These are phyloP conservation scores for Akanthomyces dipterigenus DNA, from an alignment of 2,329 filamentous ascomycete species.

Conservation along the genomic window DNA sequence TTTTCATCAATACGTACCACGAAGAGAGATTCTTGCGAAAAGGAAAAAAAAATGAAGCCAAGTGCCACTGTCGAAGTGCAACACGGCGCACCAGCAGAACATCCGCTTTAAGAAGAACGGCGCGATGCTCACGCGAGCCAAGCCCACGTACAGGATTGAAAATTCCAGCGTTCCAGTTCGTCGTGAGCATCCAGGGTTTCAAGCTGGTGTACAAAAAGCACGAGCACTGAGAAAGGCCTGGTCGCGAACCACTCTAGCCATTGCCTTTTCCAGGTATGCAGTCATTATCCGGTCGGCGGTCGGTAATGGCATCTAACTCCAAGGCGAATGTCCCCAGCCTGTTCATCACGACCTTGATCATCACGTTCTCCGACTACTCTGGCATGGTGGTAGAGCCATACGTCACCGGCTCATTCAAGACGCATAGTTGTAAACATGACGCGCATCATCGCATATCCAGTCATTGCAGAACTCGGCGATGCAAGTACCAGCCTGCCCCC, in stretches of 20 bases:
- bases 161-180: too few relatives aligned
- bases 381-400: conserved; percentile 26
- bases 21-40: not conserved
- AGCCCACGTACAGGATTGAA: too few relatives aligned
- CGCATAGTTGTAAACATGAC: conserved; percentile 44
- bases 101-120: too few relatives aligned
- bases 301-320: not conserved
- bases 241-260: not conserved
- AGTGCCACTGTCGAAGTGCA: not conserved
- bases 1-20: not conserved
- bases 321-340: conserved; percentile 16
- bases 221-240: not conserved
- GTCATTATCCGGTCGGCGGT: too few relatives aligned
- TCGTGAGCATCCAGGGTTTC: not conserved
- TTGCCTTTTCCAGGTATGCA: not conserved
- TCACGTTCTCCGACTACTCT: conserved; percentile 25
- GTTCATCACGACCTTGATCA: conserved; percentile 25
- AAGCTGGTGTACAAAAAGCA: not conserved
- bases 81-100: too few relatives aligned
- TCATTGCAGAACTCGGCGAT: conserved; percentile 54
- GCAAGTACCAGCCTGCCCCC: conserved; percentile 15
- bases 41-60: not conserved
- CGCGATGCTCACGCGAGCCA: not conserved
- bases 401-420: conserved; percentile 32
- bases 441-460: conserved; percentile 47